Evolutionary conservation across 1,139 yeast species (phyloP).

Genomic region (Lodderomyces orthopsilosis): DNA sequence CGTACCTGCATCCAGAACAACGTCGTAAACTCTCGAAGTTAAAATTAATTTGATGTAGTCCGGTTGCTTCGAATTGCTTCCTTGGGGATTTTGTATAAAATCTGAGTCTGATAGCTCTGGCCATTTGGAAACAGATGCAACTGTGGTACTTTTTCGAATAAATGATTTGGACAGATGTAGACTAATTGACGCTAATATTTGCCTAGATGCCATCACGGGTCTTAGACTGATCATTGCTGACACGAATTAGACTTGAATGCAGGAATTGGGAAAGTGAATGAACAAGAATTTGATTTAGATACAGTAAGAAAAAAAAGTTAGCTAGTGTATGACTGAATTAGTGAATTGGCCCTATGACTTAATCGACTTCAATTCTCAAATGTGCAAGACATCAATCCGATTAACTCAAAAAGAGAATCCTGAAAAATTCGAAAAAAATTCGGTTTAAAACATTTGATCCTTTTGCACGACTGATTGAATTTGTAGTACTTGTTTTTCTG

Average conservation of each 20-base stretch:
- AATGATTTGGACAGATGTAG: slow-evolving; percentile 2
- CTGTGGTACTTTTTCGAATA: neutral
- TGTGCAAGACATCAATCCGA: slow-evolving; percentile 1
- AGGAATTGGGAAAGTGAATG: too few relatives aligned
- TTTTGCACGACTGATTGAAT: neutral
- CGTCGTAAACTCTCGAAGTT: slow-evolving; percentile 93
- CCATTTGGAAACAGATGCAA: slow-evolving; percentile 20
- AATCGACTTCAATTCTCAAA: neutral
- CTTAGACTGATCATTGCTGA: neutral
- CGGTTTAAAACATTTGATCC: too few relatives aligned
- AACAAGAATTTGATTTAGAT: neutral
- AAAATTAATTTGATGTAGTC: slow-evolving; percentile 87
- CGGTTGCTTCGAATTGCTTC: slow-evolving; percentile 42
- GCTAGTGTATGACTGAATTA: neutral
- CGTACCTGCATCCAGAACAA: slow-evolving; percentile 72
- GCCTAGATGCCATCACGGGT: neutral
- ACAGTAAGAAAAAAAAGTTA: neutral
- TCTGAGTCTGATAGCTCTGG: slow-evolving; percentile 55
- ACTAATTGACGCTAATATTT: neutral
- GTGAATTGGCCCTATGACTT: neutral
- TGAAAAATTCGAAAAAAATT: neutral
- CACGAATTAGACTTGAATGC: neutral
- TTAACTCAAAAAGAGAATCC: neutral
- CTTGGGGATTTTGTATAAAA: slow-evolving; percentile 35
- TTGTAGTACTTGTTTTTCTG: neutral